Percentiles rank a stretch among this genome's conserved stretches.
Evolutionary conservation across 148 eudicot species (phyloP).

Genomic region (Suaeda aralocaspica): DNA sequence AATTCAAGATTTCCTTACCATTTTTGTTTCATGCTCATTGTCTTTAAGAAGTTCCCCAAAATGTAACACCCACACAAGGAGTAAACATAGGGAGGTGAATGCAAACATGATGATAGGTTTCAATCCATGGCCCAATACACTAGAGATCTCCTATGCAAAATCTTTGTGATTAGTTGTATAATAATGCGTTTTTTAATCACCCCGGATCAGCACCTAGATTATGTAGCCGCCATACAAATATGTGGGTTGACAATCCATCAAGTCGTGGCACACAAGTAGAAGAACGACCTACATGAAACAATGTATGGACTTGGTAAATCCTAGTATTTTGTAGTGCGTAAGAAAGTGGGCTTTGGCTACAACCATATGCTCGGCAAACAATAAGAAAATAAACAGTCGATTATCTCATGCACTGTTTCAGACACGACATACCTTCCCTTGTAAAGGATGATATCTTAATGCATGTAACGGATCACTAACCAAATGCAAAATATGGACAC

Average conservation of each 20-base stretch:
- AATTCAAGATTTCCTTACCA: neutral
- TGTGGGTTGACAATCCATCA: neutral
- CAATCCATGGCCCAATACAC: conserved; percentile 7
- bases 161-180: too few relatives aligned
- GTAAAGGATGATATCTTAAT: neutral
- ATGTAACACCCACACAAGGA: conserved; percentile 3
- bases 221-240: neutral
- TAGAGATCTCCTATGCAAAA: too few relatives aligned
- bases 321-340: neutral
- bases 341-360: neutral
- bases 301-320: neutral
- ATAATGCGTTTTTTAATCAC: too few relatives aligned
- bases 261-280: neutral
- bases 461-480: neutral
- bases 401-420: neutral
- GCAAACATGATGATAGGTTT: neutral
- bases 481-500: neutral
- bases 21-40: neutral
- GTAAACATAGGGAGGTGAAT: neutral
- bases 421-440: neutral
- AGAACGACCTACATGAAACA: neutral
- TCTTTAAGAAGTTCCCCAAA: neutral
- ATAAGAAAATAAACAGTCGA: neutral
- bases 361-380: neutral
- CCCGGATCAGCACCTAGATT: neutral